Conservation (phyloP, 768 basidiomycete genomes). For the Russula olivacea region DNA sequence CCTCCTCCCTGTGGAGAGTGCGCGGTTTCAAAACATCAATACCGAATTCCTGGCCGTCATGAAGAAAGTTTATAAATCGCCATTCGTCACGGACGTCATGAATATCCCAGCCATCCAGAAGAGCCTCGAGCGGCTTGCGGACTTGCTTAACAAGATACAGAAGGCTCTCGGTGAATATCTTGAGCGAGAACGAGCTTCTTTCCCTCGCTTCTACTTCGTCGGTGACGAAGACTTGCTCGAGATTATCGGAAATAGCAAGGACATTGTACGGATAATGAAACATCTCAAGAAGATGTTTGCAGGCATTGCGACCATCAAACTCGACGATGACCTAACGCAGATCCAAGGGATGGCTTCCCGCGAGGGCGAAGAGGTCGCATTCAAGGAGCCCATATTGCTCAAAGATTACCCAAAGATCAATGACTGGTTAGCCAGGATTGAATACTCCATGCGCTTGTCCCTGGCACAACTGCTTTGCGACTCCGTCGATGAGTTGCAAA, state of each 20-base stretch:
- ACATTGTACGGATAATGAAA: constrained; percentile 96
- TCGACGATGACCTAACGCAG: constrained; percentile 82
- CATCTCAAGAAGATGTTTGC: constrained; percentile 99
- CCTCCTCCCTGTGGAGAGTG: constrained; percentile 91
- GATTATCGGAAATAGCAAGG: constrained; percentile 99
- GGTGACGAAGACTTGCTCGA: constrained; percentile 98
- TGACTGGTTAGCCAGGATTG: constrained; percentile 92
- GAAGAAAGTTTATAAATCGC: constrained; percentile 99
- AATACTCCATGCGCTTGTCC: constrained; percentile 88
- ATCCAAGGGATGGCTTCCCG: constrained; percentile 93
- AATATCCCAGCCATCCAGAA: constrained; percentile 96
- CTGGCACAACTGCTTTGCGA: constrained; percentile 76
- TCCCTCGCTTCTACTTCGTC: constrained; percentile 99
- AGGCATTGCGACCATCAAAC: constrained; percentile 81
- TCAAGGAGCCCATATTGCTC: constrained; percentile 75
- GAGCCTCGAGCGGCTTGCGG: constrained; percentile 92
- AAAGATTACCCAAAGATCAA: constrained; percentile 98
- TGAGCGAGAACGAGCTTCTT: constrained; percentile 93
- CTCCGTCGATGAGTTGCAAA: constrained; percentile 72
- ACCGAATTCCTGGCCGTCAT: constrained; percentile 96
- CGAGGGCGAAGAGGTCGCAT: constrained; percentile 90
- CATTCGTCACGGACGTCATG: constrained; percentile 94
- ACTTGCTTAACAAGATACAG: constrained; percentile 95
- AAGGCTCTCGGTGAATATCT: constrained; percentile 99
- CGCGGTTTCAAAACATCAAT: constrained; percentile 99